Evolutionary conservation across 176 grass and related monocot species (phyloP).

Genomic region (Microstegium vimineum): DNA sequence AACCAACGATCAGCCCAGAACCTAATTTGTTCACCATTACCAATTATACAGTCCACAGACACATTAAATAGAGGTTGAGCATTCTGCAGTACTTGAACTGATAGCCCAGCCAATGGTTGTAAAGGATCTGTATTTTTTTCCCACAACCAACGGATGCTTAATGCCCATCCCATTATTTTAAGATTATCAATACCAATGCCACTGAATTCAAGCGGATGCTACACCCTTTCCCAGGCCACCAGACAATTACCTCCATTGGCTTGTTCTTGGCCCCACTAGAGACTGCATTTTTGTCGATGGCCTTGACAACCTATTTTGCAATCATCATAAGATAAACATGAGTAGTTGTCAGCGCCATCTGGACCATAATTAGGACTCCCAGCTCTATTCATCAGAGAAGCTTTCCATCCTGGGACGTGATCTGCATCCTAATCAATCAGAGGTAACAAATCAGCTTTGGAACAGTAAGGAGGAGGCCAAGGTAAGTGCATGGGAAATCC

Average conservation of each 20-base stretch:
- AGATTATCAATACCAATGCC: not conserved
- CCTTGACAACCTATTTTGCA: too few relatives aligned
- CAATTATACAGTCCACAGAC: not conserved
- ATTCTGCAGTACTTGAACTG: not conserved
- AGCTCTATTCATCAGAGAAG: not conserved
- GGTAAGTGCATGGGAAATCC: not conserved
- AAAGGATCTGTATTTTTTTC: not conserved
- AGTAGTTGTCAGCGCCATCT: not conserved
- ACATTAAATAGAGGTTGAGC: not conserved
- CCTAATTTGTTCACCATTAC: not conserved
- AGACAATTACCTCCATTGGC: not conserved
- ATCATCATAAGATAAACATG: not conserved
- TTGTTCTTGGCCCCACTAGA: not conserved
- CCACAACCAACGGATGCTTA: too few relatives aligned
- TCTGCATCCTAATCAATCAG: not conserved
- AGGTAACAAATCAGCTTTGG: not conserved
- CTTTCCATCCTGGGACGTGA: not conserved
- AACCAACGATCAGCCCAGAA: not conserved
- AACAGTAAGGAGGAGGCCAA: too few relatives aligned
- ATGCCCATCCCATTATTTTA: not conserved
- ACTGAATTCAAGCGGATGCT: not conserved
- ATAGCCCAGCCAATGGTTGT: not conserved
- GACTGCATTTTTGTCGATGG: too few relatives aligned
- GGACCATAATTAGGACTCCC: too few relatives aligned
- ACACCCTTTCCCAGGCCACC: not conserved